phyloP scores from a whole-genome alignment of 179 eudicot species.

The Heliamphora pulchella region DNA sequence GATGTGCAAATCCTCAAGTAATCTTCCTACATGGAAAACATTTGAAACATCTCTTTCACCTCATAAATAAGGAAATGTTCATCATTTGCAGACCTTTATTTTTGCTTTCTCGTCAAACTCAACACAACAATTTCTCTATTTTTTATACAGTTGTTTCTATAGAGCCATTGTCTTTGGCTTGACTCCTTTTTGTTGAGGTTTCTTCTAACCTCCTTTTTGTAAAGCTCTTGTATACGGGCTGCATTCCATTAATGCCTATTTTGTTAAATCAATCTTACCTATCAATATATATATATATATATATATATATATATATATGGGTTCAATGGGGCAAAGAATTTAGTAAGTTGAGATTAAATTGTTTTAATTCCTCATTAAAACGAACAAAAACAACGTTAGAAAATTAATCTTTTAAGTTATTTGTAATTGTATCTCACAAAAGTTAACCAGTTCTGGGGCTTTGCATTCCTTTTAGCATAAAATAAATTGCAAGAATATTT shows the following conservation, averaged over 20 bases:
- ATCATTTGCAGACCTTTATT: not conserved
- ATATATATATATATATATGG: too few species aligned
- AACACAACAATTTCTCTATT: not conserved
- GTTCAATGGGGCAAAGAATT: not conserved
- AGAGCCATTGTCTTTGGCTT: too few species aligned
- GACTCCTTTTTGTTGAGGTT: too few species aligned
- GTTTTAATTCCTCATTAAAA: not conserved
- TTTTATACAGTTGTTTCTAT: too few species aligned
- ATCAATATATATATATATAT: too few species aligned
- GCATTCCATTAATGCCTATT: too few species aligned
- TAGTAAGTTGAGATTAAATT: not conserved
- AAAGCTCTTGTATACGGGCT: too few species aligned
- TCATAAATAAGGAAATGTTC: not conserved
- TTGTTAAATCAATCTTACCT: too few species aligned
- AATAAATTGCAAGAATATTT: not conserved
- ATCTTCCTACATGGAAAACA: not conserved
- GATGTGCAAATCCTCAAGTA: too few species aligned
- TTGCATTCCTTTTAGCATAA: constrained; percentile 5
- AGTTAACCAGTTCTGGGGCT: not conserved
- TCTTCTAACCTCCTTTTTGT: too few species aligned
- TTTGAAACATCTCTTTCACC: not conserved
- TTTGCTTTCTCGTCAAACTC: not conserved
- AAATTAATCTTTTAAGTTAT: not conserved
- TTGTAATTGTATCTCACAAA: not conserved
- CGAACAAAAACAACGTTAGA: not conserved